Conservation (phyloP, 352 stramenopile genomes). For the Pythium sp. region DNA sequence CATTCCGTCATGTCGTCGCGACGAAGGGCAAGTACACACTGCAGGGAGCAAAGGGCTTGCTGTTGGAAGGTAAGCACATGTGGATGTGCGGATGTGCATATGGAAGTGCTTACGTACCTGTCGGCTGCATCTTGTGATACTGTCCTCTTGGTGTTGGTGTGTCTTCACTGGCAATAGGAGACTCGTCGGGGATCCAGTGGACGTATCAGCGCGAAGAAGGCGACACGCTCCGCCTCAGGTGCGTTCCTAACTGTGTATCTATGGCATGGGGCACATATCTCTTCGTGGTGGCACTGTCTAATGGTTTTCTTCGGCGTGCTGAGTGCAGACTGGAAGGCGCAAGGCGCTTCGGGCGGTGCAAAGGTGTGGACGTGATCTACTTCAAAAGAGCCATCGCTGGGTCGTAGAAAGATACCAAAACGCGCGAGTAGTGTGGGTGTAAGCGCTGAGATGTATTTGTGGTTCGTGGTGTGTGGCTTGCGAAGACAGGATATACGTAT, state of each 20-base stretch:
- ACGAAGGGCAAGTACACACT: conserved; percentile 39
- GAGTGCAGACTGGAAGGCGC: conserved; percentile 54
- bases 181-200: conserved; percentile 58
- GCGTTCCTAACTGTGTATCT: background rate
- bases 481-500: background rate
- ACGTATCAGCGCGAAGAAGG: conserved; percentile 70
- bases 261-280: background rate
- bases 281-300: no score
- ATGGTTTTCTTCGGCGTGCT: background rate
- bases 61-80: conserved; percentile 25
- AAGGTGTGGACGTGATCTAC: conserved; percentile 84
- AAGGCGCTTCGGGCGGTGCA: conserved; percentile 69
- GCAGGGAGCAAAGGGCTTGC: conserved; percentile 22
- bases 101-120: no score
- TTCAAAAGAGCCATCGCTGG: conserved; percentile 31
- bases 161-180: conserved; percentile 23
- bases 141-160: background rate
- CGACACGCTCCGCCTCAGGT: conserved; percentile 56
- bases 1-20: conserved; percentile 53
- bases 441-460: background rate
- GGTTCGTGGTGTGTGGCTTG: background rate
- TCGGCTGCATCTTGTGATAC: no score
- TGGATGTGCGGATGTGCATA: background rate
- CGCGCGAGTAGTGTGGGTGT: background rate
- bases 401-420: conserved; percentile 6